Conservation (phyloP, 2,329 filamentous ascomycete genomes). For the Metarhizium humberi region DNA sequence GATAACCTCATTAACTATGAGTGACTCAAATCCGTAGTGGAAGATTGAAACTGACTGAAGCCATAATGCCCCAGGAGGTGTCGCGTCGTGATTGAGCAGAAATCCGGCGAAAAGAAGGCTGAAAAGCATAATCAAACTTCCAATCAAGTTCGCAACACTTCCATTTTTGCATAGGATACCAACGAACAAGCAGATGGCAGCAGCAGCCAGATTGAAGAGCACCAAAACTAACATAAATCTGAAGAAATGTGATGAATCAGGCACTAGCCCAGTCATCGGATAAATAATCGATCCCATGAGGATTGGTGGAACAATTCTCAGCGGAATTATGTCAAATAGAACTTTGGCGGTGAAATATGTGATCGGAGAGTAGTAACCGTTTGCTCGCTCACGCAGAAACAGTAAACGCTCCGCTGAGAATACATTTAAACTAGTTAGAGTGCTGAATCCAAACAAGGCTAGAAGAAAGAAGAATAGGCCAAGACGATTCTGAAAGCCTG, state of each 20-base stretch:
- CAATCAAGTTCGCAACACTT: slow-evolving; percentile 86
- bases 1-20: slow-evolving; percentile 95
- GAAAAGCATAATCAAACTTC: slow-evolving; percentile 95
- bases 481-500: slow-evolving; percentile 93
- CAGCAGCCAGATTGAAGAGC: slow-evolving; percentile 90
- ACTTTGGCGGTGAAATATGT: slow-evolving; percentile 95
- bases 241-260: slow-evolving; percentile 74
- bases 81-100: slow-evolving; percentile 87
- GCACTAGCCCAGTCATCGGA: slow-evolving; percentile 89
- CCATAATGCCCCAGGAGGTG: slow-evolving; percentile 79
- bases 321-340: slow-evolving; percentile 92
- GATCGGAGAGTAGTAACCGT: slow-evolving; percentile 89
- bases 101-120: slow-evolving; percentile 90
- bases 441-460: slow-evolving; percentile 93
- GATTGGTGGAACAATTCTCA: slow-evolving; percentile 89
- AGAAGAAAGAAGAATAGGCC: slow-evolving; percentile 97
- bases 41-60: slow-evolving; percentile 92
- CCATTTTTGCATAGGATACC: slow-evolving; percentile 90
- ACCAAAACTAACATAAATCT: slow-evolving; percentile 88
- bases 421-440: slow-evolving; percentile 83
- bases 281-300: slow-evolving; percentile 95
- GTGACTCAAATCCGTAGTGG: slow-evolving; percentile 92
- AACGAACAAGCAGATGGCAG: slow-evolving; percentile 89
- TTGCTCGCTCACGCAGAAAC: slow-evolving; percentile 88
- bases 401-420: slow-evolving; percentile 86